Percentiles rank a stretch among this genome's conserved stretches.
Conservation (phyloP, 805 yeast species). For the Spathaspora gorwiae region DNA sequence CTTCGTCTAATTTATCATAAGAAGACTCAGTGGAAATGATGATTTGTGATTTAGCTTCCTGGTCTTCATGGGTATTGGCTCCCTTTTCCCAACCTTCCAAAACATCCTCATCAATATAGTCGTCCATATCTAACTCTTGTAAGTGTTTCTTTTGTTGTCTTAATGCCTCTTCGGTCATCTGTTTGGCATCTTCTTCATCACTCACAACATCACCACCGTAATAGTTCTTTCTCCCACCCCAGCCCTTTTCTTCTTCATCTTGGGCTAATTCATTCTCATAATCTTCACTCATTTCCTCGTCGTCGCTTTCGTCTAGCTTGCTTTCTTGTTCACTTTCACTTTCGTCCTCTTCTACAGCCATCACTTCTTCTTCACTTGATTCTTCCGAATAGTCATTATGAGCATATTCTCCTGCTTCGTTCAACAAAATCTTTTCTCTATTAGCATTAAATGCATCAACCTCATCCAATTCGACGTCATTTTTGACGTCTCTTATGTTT, state of each 20-base stretch:
- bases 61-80: slow-evolving; percentile 42
- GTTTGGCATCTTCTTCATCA: slow-evolving; percentile 73
- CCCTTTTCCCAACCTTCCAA: slow-evolving; percentile 73
- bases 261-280: slow-evolving; percentile 20
- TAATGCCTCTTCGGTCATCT: slow-evolving; percentile 82
- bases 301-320: slow-evolving; percentile 37
- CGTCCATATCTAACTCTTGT: slow-evolving; percentile 66
- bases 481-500: slow-evolving; percentile 7
- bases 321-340: slow-evolving; percentile 47
- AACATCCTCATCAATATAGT: slow-evolving; percentile 63
- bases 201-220: slow-evolving; percentile 63
- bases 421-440: slow-evolving; percentile 52
- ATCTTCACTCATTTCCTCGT: slow-evolving; percentile 36
- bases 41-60: slow-evolving; percentile 18
- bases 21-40: slow-evolving; percentile 36
- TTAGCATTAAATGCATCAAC: slow-evolving; percentile 64
- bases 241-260: slow-evolving; percentile 28
- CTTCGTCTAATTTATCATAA: slow-evolving; percentile 39
- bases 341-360: slow-evolving; percentile 30
- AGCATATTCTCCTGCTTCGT: slow-evolving; percentile 49
- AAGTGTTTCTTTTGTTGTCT: slow-evolving; percentile 74
- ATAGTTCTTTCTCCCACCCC: slow-evolving; percentile 46
- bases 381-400: slow-evolving; percentile 22
- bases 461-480: slow-evolving; percentile 50
- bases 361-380: slow-evolving; percentile 48